Evolutionary conservation across 1,284 basidiomycete species (phyloP), one percentile per base, ranked within the genome.

Genomic region (Trichosporon coremiiforme): DNA sequence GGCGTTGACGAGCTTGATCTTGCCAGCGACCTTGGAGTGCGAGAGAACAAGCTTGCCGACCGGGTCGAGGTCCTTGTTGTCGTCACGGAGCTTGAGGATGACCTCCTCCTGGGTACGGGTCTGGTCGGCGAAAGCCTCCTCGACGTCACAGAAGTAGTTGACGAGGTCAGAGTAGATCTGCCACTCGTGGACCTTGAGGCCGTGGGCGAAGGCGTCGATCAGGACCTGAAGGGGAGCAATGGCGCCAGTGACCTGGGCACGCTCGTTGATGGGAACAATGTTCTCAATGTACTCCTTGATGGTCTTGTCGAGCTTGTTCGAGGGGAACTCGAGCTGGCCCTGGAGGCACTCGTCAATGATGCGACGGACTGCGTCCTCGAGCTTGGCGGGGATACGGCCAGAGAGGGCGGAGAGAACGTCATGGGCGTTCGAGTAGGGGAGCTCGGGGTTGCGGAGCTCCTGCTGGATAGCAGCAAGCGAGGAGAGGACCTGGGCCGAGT

Each of bases 21-120:
- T 99, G 85, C 92, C 90, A 76, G 92, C 91, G 20, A 94, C 93
- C 85, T 95, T 97, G 85, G 93, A 92, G 85, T 99, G 97, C 75
- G 96, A 97, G 68, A 98, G 87, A 31, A 98, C 94, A 50, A 96
- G 86, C 66, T 87, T 88, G 65, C 91, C 91, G 35, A 95, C 96
- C 77, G 91, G 90, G 84, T 97, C 94, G 41, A 98, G 89, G 76
- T 96, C 93, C 84, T 97, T 95, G 86, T 95, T 85, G 78, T 95
- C 90, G 70, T 98, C 94, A 71, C 97, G 90, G 67, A 99, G 88
- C 72, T 90, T 89, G 73, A 99, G 88, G 64, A 99, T 90, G 62
- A 95, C 90, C 71, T 94, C 92, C 84, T 98, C 86, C 77, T 87
- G 95, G 71, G 96, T 95, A 78, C 91, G 93, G 35, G 92, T 78